Evolutionary conservation across 73 alveolate genomes (phyloP).

Genomic region (Diophrys appendiculata): DNA sequence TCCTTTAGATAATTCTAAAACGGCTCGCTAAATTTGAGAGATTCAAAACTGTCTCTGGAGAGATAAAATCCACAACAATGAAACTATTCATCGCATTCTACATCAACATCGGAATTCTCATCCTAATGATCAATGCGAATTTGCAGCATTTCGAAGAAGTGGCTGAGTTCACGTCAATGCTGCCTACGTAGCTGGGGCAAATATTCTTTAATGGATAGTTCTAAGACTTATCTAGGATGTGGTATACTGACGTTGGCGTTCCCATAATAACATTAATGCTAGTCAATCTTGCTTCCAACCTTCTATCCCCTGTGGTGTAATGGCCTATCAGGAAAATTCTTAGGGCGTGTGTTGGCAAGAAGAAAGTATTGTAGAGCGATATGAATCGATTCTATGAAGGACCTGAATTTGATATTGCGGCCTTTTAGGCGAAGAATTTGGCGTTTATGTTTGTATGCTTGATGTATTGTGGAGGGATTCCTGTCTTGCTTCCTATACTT

Average conservation of each 20-base stretch:
- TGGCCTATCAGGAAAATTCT: not conserved
- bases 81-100: conserved; percentile 16
- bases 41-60: conserved; percentile 16
- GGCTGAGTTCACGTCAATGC: not conserved
- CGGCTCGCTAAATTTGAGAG: conserved; percentile 14
- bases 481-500: conserved; percentile 20
- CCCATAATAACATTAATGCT: conserved; percentile 12
- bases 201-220: conserved; percentile 6
- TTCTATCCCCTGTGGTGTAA: not conserved
- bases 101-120: conserved; percentile 18
- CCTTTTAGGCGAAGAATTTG: conserved; percentile 18
- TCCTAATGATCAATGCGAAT: conserved; percentile 23
- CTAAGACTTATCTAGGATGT: not conserved
- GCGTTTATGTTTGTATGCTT: conserved; percentile 12
- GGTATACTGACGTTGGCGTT: conserved; percentile 31
- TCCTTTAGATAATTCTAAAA: not conserved
- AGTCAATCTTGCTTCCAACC: not conserved
- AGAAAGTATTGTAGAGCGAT: conserved; percentile 11
- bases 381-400: conserved; percentile 22
- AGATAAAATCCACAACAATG: not conserved
- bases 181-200: not conserved
- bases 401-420: conserved; percentile 18
- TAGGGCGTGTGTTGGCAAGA: conserved; percentile 3
- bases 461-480: conserved; percentile 29
- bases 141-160: conserved; percentile 2